Evolutionary conservation across 495 filamentous ascomycete species (phyloP).

Genomic region (Neurospora tetraspora): DNA sequence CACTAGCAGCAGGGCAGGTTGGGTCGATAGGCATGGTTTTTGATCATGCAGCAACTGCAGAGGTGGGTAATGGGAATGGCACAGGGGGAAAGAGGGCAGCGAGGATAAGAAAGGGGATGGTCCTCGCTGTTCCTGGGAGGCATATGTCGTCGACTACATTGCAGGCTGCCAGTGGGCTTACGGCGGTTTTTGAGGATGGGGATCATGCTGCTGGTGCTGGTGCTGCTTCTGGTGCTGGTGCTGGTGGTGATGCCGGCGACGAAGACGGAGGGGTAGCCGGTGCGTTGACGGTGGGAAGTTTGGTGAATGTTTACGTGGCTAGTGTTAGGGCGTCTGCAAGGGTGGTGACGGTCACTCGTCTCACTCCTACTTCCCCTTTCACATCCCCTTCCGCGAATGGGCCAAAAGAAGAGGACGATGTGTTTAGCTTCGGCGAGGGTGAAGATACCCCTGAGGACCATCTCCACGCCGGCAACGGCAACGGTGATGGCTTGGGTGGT

Average conservation of each 20-base stretch:
- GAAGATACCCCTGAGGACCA: constrained; percentile 23
- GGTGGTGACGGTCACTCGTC: constrained; percentile 34
- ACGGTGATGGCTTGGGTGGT: not conserved
- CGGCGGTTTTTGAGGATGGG: constrained; percentile 35
- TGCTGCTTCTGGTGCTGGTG: too few relatives aligned
- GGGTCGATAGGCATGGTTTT: constrained; percentile 73
- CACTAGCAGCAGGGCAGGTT: constrained; percentile 69
- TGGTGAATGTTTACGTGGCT: constrained; percentile 74
- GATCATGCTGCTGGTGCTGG: constrained; percentile 15
- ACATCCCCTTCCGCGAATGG: not conserved
- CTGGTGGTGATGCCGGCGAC: not conserved
- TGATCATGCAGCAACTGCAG: too few relatives aligned
- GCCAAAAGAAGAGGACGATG: not conserved
- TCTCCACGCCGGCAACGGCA: constrained; percentile 4
- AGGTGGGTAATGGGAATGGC: too few relatives aligned
- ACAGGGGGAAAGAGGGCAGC: not conserved
- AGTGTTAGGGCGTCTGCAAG: constrained; percentile 76
- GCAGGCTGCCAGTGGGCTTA: constrained; percentile 48
- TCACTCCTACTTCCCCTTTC: not conserved
- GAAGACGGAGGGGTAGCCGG: constrained; percentile 12
- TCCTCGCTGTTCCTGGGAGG: constrained; percentile 50
- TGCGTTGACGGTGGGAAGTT: constrained; percentile 34
- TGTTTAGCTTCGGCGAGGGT: not conserved
- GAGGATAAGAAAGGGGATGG: constrained; percentile 74
- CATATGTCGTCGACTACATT: constrained; percentile 41